Percentiles rank a stretch among this genome's conserved stretches.
Evolutionary conservation across 805 yeast genomes (phyloP).

Genomic region (Jamesozyma lodderae): DNA sequence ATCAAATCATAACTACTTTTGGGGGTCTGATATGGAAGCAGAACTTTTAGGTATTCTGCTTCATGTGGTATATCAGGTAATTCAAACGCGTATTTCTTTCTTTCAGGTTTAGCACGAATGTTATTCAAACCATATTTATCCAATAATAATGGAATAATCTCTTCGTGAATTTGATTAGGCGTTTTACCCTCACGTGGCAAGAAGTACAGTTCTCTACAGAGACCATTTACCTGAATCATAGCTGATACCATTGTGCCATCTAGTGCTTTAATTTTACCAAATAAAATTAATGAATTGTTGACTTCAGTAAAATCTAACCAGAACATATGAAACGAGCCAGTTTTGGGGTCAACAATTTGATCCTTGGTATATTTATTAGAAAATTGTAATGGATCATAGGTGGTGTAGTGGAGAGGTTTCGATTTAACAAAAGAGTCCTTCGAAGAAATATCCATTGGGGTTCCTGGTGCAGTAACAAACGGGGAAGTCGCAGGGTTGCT

Average conservation of each 20-base stretch:
- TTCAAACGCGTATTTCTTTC: conserved; percentile 83
- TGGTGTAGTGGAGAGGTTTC: conserved; percentile 5
- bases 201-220: conserved; percentile 65
- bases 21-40: conserved; percentile 65
- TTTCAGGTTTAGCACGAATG: conserved; percentile 62
- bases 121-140: conserved; percentile 52
- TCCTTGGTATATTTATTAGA: conserved; percentile 18
- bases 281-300: conserved; percentile 56
- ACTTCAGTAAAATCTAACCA: conserved; percentile 88
- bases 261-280: conserved; percentile 65
- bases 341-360: conserved; percentile 32
- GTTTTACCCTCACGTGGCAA: conserved; percentile 57
- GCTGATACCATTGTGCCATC: conserved; percentile 59
- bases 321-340: conserved; percentile 54
- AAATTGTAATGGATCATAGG: conserved; percentile 7
- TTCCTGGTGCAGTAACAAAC: conserved; percentile 29
- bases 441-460: conserved; percentile 13
- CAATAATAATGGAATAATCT: conserved; percentile 57
- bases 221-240: conserved; percentile 63
- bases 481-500: conserved; percentile 21
- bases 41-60: conserved; percentile 68
- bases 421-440: not conserved
- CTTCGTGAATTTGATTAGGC: conserved; percentile 66
- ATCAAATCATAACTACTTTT: conserved; percentile 37
- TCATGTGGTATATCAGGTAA: conserved; percentile 65